Evolutionary conservation across 1,284 basidiomycete species (phyloP), one percentile per base, ranked within the genome.

Genomic region (Papiliotrema terrestris): DNA sequence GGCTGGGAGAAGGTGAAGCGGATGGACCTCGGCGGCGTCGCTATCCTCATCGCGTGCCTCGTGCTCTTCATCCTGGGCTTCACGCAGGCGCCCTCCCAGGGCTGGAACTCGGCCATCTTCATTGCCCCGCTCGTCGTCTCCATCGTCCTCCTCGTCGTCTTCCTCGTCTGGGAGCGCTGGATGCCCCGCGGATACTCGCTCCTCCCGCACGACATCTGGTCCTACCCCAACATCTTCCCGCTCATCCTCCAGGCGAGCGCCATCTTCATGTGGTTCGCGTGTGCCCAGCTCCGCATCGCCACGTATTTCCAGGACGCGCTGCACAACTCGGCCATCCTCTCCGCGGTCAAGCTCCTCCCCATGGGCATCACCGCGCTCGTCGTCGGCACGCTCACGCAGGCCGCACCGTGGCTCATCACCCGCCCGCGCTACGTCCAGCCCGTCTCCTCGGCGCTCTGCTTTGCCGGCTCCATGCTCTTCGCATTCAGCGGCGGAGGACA

Each of bases 91-190:
- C 62, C 67, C 5, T 56, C 65, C 45, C 51, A 64, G 25, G 74
- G 74, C 8, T 76, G 73, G 72, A 54, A 57, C 22, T 66, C 61
- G 2, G 62, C 73, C 26, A 68, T 66, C 59, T 76, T 76, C 57
- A 71, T 74, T 49, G 74, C 72, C 0, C 73, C 73, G 0, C 53
- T 76, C 54, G 56, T 76, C 56, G 58, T 86, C 39, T 85, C 87
- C n/a, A 71, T 88, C 20, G 4, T 86, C n/a, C 71, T 88, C 29
- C 59, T 88, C 8, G 75, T 67, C 3, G 64, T 78, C 1, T 91
- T 91, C 75, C 49, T 87, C 52, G 63, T 64, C 22, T 72, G 62
- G 62, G 73, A 75, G 55, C 36, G 55, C 17, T 56, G 57, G 35
- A 56, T 72, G 48, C 69, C 71, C 13, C 51, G 54, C 23, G 73